Base-by-base conservation (phyloP, 768 basidiomycete genomes). In the Cystobasidium onofrii region DNA sequence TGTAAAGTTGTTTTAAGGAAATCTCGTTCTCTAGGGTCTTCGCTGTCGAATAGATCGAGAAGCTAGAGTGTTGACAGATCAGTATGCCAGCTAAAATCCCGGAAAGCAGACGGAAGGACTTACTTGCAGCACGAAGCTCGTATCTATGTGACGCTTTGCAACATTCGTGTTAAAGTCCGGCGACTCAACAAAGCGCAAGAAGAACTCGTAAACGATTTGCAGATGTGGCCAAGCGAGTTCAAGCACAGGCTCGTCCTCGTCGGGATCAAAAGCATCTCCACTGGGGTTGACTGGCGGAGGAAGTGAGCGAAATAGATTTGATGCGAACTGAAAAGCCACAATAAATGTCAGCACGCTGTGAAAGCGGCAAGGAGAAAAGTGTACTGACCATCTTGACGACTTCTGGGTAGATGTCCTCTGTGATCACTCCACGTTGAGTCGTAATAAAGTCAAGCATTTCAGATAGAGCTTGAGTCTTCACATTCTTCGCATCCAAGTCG, bases 361-460 rank as follows among this genome's bases (percentile, higher is more conserved):
- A 17, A 17, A 33, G 33, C 76, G 44, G 74, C 75, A 69, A 61
- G 55, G 39, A 34, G 67, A 15, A 76, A 63, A 46, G 64, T 60
- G 36, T 15, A 76, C 90, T 76, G 76, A 92, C 95, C 96, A 98
- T 99, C 82, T 88, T 89, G 76, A 97, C 90, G 75, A 99, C 95
- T 85, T 98, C 96, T 70, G 96, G 96, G 87, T 99, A 99, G 87
- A 98, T 85, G 79, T 85, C 88, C 82, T 99, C 96, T 55, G 92
- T 95, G 80, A 99, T 94, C 78, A 97, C 92, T 75, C 90, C 90
- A 73, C 92, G 87, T 81, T 95, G 92, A 33, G 91, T 92, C 73
- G 94, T 97, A 82, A 99, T 96, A 81, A 97, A 98, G 80, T 99
- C 96, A 80, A 99, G 85, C 91, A 99, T 91, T 83, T 99, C 96